Base-by-base conservation (phyloP, 2,329 filamentous ascomycete genomes). In the Aspergillus ochraceoroseus region DNA sequence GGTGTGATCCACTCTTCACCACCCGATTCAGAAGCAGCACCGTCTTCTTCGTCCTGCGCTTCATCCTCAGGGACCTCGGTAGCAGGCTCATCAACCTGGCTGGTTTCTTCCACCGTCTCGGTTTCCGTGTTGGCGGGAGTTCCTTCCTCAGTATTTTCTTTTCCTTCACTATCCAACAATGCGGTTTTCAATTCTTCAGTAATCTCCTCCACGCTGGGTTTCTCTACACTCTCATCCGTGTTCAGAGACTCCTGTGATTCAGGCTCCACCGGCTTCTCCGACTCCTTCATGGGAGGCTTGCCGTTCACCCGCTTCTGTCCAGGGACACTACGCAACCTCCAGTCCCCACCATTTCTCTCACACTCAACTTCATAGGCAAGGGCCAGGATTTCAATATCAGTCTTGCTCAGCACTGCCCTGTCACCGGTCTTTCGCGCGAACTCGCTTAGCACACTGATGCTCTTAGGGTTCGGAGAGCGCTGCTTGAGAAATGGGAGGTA, bases 311-410 rank as follows among this genome's bases (percentile, higher is more conserved):
- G 64, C 63, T 88, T 89, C 62, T 95, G 88, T 1, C 82, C 84
- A 0, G 90, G 90, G 2, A 77, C 75, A 43, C 77, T 85, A 47
- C 89, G 75, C 63, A 95, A 58, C 44, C 89, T 77, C 84, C 87
- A 94, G 61, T 94, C 82, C 2, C 89, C 89, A n/a, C 82, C 80
- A 61, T 94, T 94, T 43, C 82, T 74, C 70, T 96, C 89, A 56
- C 86, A 85, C 56, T 96, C 90, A n/a, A 96, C 63, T 62, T 98
- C 92, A 63, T 96, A 96, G 1, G 87, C 85, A 41, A 98, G 71
- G 6, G 90, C 92, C 57, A 96, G 71, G 27, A 98, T 76, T 53
- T 94, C 85, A 46, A 96, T 71, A 79, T 98, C 92, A 1, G 88
- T 85, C 59, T 77, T 80, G 67, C 89, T 95, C 43, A 98, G 70